Evolutionary conservation across 305 asterid species (phyloP).

Genomic region (Striga hermonthica): DNA sequence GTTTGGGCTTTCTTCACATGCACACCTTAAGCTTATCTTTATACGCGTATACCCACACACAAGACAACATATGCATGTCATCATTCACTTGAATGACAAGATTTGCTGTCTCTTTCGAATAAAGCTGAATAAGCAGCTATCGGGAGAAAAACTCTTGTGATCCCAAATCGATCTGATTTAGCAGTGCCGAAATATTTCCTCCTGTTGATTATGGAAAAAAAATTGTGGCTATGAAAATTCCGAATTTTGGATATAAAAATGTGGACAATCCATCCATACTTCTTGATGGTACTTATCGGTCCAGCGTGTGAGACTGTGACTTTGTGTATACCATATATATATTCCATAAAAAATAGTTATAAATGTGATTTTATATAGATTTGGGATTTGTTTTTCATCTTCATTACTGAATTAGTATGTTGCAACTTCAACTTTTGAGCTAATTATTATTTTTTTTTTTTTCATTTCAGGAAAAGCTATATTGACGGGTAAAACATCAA

Average conservation of each 20-base stretch:
- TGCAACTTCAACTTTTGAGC: neutral
- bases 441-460: neutral
- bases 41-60: too few species aligned
- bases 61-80: conserved; percentile 6
- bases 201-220: conserved; percentile 29
- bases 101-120: conserved; percentile 23
- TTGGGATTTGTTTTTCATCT: neutral
- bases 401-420: conserved; percentile 4
- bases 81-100: conserved; percentile 23
- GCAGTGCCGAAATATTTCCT: conserved; percentile 27
- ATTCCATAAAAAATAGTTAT: too few species aligned
- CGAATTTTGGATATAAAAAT: neutral
- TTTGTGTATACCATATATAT: neutral
- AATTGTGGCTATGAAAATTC: conserved; percentile 31
- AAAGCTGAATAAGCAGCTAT: conserved; percentile 25
- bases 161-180: conserved; percentile 13
- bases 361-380: too few species aligned
- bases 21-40: too few species aligned
- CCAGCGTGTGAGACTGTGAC: conserved; percentile 25
- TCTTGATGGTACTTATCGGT: conserved; percentile 28
- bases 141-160: conserved; percentile 28
- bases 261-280: neutral
- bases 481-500: neutral
- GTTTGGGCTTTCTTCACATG: conserved; percentile 11
- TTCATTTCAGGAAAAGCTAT: conserved; percentile 13